phyloP scores from a whole-genome alignment of 2,329 filamentous ascomycete genomes.

The Lithohypha guttulata region DNA sequence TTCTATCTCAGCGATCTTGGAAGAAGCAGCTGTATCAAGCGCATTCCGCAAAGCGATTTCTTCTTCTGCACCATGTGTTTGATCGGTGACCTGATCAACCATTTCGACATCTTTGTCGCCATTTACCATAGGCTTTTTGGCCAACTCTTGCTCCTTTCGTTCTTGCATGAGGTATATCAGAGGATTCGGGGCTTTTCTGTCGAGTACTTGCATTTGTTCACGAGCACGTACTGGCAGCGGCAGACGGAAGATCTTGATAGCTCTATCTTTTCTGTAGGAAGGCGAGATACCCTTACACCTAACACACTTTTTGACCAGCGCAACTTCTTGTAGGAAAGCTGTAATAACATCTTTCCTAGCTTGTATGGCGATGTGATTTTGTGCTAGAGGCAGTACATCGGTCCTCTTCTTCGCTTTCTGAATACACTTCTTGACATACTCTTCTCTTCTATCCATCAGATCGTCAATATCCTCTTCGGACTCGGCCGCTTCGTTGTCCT shows the following conservation, averaged over 20 bases:
- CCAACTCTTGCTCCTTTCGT: slow-evolving; percentile 32
- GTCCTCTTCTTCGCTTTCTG: slow-evolving; percentile 37
- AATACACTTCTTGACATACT: slow-evolving; percentile 65
- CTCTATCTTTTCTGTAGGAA: slow-evolving; percentile 76
- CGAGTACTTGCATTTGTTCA: slow-evolving; percentile 62
- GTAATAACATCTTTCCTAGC: slow-evolving; percentile 66
- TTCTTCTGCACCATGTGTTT: slow-evolving; percentile 46
- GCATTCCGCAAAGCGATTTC: slow-evolving; percentile 44
- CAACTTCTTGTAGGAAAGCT: slow-evolving; percentile 67
- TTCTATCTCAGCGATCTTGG: slow-evolving; percentile 25
- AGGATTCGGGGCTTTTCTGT: slow-evolving; percentile 58
- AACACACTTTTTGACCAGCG: slow-evolving; percentile 57
- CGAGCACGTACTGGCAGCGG: slow-evolving; percentile 59
- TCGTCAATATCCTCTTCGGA: slow-evolving; percentile 40
- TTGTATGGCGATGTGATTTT: slow-evolving; percentile 70
- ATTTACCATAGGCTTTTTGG: slow-evolving; percentile 20
- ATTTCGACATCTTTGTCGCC: slow-evolving; percentile 45
- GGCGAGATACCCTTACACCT: slow-evolving; percentile 61
- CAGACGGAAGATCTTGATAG: slow-evolving; percentile 88
- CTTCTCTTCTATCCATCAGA: slow-evolving; percentile 46
- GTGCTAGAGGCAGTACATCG: slow-evolving; percentile 33
- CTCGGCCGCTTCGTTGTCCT: slow-evolving; percentile 39
- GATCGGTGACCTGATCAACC: too few relatives aligned
- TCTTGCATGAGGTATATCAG: slow-evolving; percentile 48
- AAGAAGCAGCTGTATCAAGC: slow-evolving; percentile 25